Base-by-base conservation (phyloP, 805 yeast genomes). In the Saturnispora halmiae region DNA sequence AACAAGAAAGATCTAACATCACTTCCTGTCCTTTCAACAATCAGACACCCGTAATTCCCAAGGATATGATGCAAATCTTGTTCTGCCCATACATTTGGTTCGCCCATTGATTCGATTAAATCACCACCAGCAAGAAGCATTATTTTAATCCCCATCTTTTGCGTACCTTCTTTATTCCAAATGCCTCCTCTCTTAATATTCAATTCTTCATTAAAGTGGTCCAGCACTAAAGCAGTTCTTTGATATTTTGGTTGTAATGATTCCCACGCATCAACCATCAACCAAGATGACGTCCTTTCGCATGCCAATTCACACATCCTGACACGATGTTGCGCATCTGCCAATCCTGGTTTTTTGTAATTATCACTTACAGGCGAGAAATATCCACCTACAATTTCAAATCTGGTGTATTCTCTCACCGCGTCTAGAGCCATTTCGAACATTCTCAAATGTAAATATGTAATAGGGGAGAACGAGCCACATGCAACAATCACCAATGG, bases 231-330 rank as follows among this genome's bases (percentile, higher is more conserved):
- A 2, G 97, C 96, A 0, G 98, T 92, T 50, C 98, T 73, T 21
- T 95, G 86, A 60, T 92, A 92, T 34, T 77, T 72, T 1, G 84
- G 83, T 61, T 92, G 98, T 45, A 92, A 67, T 3, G 94, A 81
- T 64, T 92, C 98, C 98, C 98, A 92, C 1, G 97, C 96, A 60
- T 92, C 98, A 22, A 92, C 98, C 98, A 92, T 92, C 30, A 92
- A 70, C 98, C 98, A 92, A 21, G 90, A 79, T 4, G 92, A 79
- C 0, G 98, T 92, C 54, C 98, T 72, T 58, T 92, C 98, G 61
- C 98, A 88, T 0, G 96, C 97, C 55, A 92, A 69, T 59, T 92
- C 98, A 63, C 98, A 87, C 98, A 92, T 92, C 40, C 97, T 71
- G 9, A 92, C 98, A 43, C 98, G 74, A 60, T 92, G 96, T 46